Evolutionary conservation across 371 early-diverging fungal species (phyloP).

Genomic region (Amoeboaphelidium protococcarum): DNA sequence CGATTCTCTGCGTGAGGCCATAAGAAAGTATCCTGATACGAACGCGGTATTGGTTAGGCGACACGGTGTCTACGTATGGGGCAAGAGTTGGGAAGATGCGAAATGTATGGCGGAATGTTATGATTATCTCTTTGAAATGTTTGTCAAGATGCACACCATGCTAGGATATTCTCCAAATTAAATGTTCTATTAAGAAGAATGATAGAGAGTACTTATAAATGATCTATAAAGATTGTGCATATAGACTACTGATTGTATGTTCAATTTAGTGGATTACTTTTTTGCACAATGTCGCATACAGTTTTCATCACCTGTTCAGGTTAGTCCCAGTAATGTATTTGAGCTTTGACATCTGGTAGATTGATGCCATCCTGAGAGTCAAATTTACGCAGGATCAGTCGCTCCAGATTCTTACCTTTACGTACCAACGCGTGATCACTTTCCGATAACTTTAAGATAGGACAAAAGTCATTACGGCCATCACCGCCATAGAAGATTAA

Average conservation of each 20-base stretch:
- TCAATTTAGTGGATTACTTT: too few relatives aligned
- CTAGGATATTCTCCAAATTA: too few relatives aligned
- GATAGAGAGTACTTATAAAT: too few relatives aligned
- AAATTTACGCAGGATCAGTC: too few relatives aligned
- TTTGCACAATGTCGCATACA: too few relatives aligned
- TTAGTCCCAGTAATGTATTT: too few relatives aligned
- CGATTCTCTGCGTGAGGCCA: constrained; percentile 69
- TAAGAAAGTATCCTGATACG: constrained; percentile 65
- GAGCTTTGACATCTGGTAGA: too few relatives aligned
- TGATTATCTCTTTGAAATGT: constrained; percentile 88
- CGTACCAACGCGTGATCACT: constrained; percentile 4
- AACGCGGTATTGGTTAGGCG: constrained; percentile 79
- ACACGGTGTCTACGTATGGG: constrained; percentile 83
- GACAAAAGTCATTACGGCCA: constrained; percentile 30
- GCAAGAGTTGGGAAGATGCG: constrained; percentile 21
- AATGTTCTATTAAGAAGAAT: too few relatives aligned
- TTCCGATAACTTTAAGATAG: constrained; percentile 17
- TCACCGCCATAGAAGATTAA: constrained; percentile 28
- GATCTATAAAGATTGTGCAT: too few relatives aligned
- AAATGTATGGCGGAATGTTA: constrained; percentile 93
- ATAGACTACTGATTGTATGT: too few relatives aligned
- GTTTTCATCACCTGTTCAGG: too few relatives aligned
- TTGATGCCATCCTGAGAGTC: too few relatives aligned
- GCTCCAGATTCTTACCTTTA: background rate
- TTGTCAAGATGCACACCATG: constrained; percentile 79